Conservation (phyloP, 106 monocot genomes). For the Hemerocallis citrina region DNA sequence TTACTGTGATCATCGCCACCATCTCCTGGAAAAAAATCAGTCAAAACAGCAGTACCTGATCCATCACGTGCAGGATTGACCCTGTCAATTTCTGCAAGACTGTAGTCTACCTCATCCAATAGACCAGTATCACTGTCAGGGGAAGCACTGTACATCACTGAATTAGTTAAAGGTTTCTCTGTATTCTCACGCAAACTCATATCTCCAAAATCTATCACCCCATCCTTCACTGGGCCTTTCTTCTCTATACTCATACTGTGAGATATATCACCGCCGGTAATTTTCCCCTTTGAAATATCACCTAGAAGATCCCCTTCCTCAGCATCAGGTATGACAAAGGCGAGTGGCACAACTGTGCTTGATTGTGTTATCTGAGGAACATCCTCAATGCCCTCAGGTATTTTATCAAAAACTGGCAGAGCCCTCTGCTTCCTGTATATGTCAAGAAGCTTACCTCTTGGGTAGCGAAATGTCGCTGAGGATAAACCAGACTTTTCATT, state of each 20-base stretch:
- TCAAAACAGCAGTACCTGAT: neutral
- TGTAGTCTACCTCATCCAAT: neutral
- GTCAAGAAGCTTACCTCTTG: slow-evolving; percentile 91
- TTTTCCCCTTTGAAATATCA: slow-evolving; percentile 68
- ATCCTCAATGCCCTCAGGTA: slow-evolving; percentile 33
- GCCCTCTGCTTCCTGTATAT: slow-evolving; percentile 57
- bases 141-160: neutral
- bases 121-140: neutral
- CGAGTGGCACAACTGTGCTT: slow-evolving; percentile 33
- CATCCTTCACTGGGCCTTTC: no score
- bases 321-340: slow-evolving; percentile 58
- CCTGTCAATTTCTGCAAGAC: neutral
- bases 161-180: neutral
- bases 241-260: no score
- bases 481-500: slow-evolving; percentile 16
- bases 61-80: neutral
- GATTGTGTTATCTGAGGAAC: slow-evolving; percentile 41
- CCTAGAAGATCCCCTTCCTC: slow-evolving; percentile 67
- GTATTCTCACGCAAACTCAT: neutral
- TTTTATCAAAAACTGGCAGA: slow-evolving; percentile 19
- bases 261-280: slow-evolving; percentile 45
- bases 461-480: slow-evolving; percentile 48
- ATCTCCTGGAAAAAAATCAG: neutral
- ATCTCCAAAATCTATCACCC: slow-evolving; percentile 5
- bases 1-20: neutral